Conservation (phyloP, 306 rosid species). For the Benincasa hispida region DNA sequence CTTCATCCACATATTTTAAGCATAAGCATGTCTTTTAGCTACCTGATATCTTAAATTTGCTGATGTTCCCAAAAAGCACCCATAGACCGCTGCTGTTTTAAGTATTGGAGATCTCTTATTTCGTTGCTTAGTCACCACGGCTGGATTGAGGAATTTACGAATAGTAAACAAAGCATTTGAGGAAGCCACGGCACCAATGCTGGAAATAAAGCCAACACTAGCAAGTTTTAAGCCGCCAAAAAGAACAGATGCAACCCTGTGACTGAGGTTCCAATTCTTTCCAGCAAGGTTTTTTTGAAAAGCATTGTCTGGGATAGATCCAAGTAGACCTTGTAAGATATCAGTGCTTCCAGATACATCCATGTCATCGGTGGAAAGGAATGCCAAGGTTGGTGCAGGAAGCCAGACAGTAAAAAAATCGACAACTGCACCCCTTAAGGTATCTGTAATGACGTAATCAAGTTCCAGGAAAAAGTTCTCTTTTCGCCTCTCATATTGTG, state of each 20-base stretch:
- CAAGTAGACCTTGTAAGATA: constrained; percentile 63
- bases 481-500: constrained; percentile 80
- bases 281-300: constrained; percentile 81
- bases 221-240: constrained; percentile 89
- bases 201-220: constrained; percentile 81
- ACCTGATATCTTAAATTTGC: constrained; percentile 98
- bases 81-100: constrained; percentile 64
- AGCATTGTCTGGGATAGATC: constrained; percentile 94
- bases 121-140: constrained; percentile 24
- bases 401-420: constrained; percentile 99
- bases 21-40: constrained; percentile 4
- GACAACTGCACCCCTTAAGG: constrained; percentile 66
- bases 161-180: constrained; percentile 47
- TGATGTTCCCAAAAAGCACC: constrained; percentile 65
- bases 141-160: constrained; percentile 65
- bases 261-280: constrained; percentile 68
- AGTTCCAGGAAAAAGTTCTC: constrained; percentile 79
- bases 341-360: constrained; percentile 43
- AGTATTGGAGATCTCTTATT: constrained; percentile 65
- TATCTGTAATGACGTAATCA: constrained; percentile 78
- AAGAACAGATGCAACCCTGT: constrained; percentile 75
- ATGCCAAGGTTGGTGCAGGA: constrained; percentile 96
- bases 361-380: constrained; percentile 56
- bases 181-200: constrained; percentile 77
- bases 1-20: background rate